These are phyloP conservation scores for Limnomonas spitsbergensis DNA, from an alignment of 139 green algal genomes.

Conservation along the genomic window DNA sequence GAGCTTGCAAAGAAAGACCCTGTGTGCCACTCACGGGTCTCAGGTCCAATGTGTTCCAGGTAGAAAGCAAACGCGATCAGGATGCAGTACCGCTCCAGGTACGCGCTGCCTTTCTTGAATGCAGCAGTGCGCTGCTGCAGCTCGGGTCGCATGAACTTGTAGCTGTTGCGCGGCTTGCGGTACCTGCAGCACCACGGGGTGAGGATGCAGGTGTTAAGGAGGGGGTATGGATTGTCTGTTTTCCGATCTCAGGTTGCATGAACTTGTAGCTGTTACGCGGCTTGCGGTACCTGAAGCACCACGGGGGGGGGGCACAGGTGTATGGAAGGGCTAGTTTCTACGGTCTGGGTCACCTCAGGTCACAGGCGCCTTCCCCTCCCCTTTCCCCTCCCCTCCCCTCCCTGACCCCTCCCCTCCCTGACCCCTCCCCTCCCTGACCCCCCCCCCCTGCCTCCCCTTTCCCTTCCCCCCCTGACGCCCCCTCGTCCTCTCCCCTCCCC, in stretches of 20 bases:
- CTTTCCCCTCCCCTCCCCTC: too few species aligned
- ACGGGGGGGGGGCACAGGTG: neutral
- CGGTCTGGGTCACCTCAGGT: too few species aligned
- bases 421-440: too few species aligned
- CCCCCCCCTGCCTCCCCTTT: too few species aligned
- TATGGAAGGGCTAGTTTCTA: too few species aligned
- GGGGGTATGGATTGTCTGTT: too few species aligned
- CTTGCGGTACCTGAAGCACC: conserved; percentile 67
- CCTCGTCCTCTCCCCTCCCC: too few species aligned
- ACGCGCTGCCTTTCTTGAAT: conserved; percentile 77
- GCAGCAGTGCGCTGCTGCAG: conserved; percentile 61
- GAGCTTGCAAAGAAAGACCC: too few species aligned
- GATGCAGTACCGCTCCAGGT: conserved; percentile 91
- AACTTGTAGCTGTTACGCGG: conserved; percentile 53
- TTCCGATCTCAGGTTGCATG: conserved; percentile 44
- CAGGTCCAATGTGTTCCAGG: conserved; percentile 59
- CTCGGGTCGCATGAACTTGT: conserved; percentile 51
- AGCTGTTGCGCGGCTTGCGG: conserved; percentile 56
- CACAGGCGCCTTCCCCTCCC: too few species aligned
- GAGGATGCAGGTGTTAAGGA: neutral
- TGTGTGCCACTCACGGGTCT: conserved; percentile 14
- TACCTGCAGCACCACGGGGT: conserved; percentile 41
- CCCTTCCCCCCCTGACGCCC: too few species aligned
- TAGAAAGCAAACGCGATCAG: conserved; percentile 84
- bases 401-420: too few species aligned